A percentile compares a stretch with the other conserved stretches of the same genome.
Evolutionary conservation across 306 rosid species (phyloP).

Genomic region (Pachyrhizus erosus): DNA sequence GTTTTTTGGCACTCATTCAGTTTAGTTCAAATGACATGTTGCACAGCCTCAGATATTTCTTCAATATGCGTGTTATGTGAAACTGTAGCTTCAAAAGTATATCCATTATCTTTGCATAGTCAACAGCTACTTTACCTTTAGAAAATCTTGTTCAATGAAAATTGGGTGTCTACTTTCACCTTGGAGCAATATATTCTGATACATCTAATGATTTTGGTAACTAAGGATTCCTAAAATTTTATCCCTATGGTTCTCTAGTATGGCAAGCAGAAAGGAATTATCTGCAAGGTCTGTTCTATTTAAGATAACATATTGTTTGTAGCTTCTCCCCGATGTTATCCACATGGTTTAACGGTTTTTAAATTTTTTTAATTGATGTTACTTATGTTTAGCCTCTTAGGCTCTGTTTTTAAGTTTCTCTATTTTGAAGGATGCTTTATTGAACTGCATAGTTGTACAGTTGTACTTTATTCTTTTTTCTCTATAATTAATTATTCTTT

Average conservation of each 20-base stretch:
- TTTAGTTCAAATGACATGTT: not conserved
- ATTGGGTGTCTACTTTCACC: not conserved
- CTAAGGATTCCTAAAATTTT: not conserved
- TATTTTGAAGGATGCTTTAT: not conserved
- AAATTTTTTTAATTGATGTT: not conserved
- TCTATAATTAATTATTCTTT: not conserved
- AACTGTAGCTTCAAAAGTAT: not conserved
- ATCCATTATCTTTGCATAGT: not conserved
- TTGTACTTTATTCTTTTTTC: not conserved
- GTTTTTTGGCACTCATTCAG: not conserved
- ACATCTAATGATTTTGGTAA: not conserved
- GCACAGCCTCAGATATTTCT: not conserved
- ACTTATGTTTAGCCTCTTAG: not conserved
- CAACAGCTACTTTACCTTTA: not conserved
- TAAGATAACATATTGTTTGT: not conserved
- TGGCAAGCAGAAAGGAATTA: not conserved
- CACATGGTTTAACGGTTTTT: not conserved
- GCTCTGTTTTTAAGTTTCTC: not conserved
- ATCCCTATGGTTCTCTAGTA: not conserved
- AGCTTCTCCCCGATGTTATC: not conserved
- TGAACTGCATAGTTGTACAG: not conserved
- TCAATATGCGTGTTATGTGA: not conserved
- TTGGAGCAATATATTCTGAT: conserved; percentile 1
- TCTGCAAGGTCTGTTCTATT: not conserved
- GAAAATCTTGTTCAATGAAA: not conserved